These are phyloP conservation scores for Rasamsonia emersonii DNA, from an alignment of 2,329 filamentous ascomycete species.

Conservation along the genomic window DNA sequence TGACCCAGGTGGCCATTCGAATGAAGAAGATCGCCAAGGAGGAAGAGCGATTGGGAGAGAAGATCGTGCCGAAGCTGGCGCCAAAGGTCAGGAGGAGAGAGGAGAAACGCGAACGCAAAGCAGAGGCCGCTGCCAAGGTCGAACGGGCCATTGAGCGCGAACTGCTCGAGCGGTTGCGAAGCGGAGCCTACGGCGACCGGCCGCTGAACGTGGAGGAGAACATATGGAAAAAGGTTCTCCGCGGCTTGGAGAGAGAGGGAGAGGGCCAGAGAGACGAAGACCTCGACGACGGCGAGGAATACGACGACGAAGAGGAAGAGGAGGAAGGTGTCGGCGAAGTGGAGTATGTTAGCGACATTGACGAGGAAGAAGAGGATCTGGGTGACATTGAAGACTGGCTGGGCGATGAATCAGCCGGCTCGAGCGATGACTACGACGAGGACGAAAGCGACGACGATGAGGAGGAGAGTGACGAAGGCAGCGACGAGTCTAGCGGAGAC, in stretches of 20 bases:
- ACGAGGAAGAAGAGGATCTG: conserved; percentile 64
- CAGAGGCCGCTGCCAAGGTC: conserved; percentile 78
- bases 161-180: conserved; percentile 79
- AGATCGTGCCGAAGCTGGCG: conserved; percentile 76
- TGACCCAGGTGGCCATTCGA: conserved; percentile 83
- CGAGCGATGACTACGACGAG: conserved; percentile 37
- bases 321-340: conserved; percentile 67
- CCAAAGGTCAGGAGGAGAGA: conserved; percentile 79
- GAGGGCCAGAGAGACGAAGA: conserved; percentile 78
- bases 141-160: conserved; percentile 94
- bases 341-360: conserved; percentile 88
- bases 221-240: conserved; percentile 96
- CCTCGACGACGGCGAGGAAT: conserved; percentile 75
- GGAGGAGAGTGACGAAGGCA: conserved; percentile 47
- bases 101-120: conserved; percentile 66
- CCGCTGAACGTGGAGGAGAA: conserved; percentile 90
- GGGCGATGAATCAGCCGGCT: conserved; percentile 56
- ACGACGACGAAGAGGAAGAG: conserved; percentile 65
- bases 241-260: conserved; percentile 78
- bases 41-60: conserved; percentile 82
- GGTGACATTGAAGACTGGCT: conserved; percentile 98
- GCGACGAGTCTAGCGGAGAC: conserved; percentile 49
- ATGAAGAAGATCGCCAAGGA: conserved; percentile 73
- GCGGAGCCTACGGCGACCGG: conserved; percentile 88
- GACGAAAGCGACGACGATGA: conserved; percentile 50